Evolutionary conservation across 2,329 filamentous ascomycete species (phyloP).

Genomic region (Sporothrix euskadiensis): DNA sequence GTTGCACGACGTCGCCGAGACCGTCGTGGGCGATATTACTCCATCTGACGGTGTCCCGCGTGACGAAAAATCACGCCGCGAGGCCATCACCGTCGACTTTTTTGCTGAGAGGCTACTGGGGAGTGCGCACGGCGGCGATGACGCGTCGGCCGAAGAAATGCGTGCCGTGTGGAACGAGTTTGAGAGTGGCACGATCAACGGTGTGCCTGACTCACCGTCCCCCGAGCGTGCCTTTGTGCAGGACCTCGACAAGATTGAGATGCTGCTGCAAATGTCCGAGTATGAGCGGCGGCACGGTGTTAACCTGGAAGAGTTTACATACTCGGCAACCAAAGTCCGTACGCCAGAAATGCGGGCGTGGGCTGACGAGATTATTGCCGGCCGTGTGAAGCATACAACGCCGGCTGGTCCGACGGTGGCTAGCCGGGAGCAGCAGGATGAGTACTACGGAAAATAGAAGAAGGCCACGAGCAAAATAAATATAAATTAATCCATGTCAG

Average conservation of each 20-base stretch:
- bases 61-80: slow-evolving; percentile 84
- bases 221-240: slow-evolving; percentile 87
- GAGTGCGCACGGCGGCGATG: slow-evolving; percentile 66
- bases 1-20: slow-evolving; percentile 96
- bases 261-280: slow-evolving; percentile 92
- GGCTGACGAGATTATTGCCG: slow-evolving; percentile 63
- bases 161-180: slow-evolving; percentile 90
- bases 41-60: slow-evolving; percentile 88
- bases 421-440: neutral
- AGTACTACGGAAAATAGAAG: slow-evolving; percentile 3
- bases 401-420: slow-evolving; percentile 1
- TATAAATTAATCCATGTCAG: neutral
- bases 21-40: slow-evolving; percentile 93
- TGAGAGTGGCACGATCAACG: slow-evolving; percentile 49
- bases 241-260: slow-evolving; percentile 95
- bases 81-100: slow-evolving; percentile 89
- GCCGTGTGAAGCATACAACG: neutral
- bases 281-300: slow-evolving; percentile 74
- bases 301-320: slow-evolving; percentile 83
- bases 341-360: slow-evolving; percentile 78
- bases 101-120: slow-evolving; percentile 72
- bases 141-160: slow-evolving; percentile 58
- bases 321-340: slow-evolving; percentile 71
- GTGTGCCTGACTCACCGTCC: slow-evolving; percentile 64
- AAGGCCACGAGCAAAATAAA: too few relatives aligned